Conservation (phyloP, 176 grass and related monocot genomes). For the Puccinellia tenuiflora region DNA sequence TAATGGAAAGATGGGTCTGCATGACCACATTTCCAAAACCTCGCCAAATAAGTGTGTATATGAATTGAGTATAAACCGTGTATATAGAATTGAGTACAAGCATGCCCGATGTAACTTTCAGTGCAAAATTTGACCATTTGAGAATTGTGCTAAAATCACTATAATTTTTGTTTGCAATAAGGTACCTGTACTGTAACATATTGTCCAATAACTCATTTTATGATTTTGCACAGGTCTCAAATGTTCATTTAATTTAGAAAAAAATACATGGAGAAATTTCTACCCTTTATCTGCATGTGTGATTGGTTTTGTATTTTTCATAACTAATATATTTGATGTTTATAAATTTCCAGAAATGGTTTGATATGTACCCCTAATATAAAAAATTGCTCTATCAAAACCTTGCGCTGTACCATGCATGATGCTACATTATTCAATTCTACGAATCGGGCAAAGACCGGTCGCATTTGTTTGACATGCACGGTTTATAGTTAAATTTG, state of each 20-base stretch:
- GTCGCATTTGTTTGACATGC: not conserved
- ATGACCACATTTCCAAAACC: not conserved
- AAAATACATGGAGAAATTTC: not conserved
- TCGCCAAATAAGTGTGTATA: not conserved
- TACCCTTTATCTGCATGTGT: not conserved
- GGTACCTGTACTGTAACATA: not conserved
- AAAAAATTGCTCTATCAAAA: not conserved
- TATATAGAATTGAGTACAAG: not conserved
- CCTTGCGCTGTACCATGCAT: too few relatives aligned
- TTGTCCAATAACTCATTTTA: not conserved
- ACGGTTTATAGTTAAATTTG: not conserved
- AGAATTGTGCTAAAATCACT: not conserved
- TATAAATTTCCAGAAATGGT: not conserved
- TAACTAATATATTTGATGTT: not conserved
- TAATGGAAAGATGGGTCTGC: not conserved
- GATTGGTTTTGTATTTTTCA: not conserved
- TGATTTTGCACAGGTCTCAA: not conserved
- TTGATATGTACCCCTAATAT: not conserved
- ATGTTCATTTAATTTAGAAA: not conserved
- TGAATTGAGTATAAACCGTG: too few relatives aligned
- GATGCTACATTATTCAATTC: not conserved
- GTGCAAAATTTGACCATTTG: not conserved
- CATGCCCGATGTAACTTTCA: not conserved
- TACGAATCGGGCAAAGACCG: not conserved
- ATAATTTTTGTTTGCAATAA: not conserved